These are phyloP conservation scores for Herpetomonas samuelpessoai DNA, from an alignment of 208 protist genomes.

Conservation along the genomic window DNA sequence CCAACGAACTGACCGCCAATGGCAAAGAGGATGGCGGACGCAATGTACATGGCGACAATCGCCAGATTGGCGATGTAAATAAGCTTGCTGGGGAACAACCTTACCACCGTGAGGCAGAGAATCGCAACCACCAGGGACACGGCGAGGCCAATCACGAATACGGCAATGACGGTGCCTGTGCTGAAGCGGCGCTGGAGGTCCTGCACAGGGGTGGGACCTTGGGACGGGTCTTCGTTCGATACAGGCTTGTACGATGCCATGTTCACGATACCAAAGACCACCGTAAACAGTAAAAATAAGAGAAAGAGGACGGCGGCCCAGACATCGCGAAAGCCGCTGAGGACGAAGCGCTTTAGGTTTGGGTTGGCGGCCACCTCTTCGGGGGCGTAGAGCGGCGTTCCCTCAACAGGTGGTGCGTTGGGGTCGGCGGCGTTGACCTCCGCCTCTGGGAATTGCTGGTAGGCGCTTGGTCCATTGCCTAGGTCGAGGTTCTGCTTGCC, in stretches of 20 bases:
- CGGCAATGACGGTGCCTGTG: background rate
- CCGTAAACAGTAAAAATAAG: constrained; percentile 36
- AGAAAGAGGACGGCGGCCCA: constrained; percentile 69
- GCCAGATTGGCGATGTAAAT: constrained; percentile 65
- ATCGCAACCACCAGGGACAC: constrained; percentile 23
- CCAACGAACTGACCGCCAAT: constrained; percentile 19
- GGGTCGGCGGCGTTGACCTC: constrained; percentile 27
- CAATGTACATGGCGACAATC: constrained; percentile 24
- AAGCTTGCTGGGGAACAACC: constrained; percentile 25
- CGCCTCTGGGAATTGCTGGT: constrained; percentile 35
- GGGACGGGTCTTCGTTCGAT: background rate
- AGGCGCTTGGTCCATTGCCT: background rate
- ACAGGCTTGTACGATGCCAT: constrained; percentile 31
- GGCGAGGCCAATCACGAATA: constrained; percentile 5
- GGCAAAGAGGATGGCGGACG: constrained; percentile 33
- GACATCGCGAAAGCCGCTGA: constrained; percentile 64
- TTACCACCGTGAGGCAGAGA: constrained; percentile 11
- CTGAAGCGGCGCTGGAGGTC: constrained; percentile 1
- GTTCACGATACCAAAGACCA: constrained; percentile 60
- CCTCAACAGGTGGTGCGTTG: constrained; percentile 31
- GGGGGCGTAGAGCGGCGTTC: constrained; percentile 53
- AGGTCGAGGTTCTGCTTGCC: background rate
- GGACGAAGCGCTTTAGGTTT: constrained; percentile 60
- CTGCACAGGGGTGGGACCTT: background rate
- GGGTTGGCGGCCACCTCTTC: constrained; percentile 31